Percentiles rank a stretch among this genome's conserved stretches.
These are phyloP conservation scores for Nakaseomyces nivariensis DNA, from an alignment of 1,139 yeast species.

Conservation along the genomic window DNA sequence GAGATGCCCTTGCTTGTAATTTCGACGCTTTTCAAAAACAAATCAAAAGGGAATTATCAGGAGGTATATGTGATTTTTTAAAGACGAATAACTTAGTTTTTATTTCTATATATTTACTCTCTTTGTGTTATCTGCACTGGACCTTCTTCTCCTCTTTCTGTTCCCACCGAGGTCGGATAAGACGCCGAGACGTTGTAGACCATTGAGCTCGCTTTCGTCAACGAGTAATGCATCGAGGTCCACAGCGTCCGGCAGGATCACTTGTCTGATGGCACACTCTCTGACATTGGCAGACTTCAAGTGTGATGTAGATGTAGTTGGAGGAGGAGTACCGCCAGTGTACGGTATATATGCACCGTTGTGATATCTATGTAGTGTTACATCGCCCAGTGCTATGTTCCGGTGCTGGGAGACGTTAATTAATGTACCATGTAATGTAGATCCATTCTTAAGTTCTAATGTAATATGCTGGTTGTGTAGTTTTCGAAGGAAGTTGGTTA, in stretches of 20 bases:
- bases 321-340: background rate
- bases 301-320: background rate
- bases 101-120: background rate
- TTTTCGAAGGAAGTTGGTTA: background rate
- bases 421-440: background rate
- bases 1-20: no score
- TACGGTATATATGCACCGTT: background rate
- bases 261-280: background rate
- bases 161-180: background rate
- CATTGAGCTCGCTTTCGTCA: background rate
- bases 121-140: background rate
- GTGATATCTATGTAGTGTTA: background rate
- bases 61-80: background rate
- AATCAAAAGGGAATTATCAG: no score
- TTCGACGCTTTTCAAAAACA: no score
- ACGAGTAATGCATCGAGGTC: background rate
- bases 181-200: background rate
- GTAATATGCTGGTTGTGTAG: constrained; percentile 1
- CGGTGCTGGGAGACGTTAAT: background rate
- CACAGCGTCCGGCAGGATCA: background rate
- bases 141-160: constrained; percentile 2
- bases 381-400: background rate
- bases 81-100: background rate
- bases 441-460: background rate
- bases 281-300: background rate